A percentile compares a stretch with the other conserved stretches of the same genome.
Conservation (phyloP, 805 yeast genomes). For the Zygosaccharomyces bailii region DNA sequence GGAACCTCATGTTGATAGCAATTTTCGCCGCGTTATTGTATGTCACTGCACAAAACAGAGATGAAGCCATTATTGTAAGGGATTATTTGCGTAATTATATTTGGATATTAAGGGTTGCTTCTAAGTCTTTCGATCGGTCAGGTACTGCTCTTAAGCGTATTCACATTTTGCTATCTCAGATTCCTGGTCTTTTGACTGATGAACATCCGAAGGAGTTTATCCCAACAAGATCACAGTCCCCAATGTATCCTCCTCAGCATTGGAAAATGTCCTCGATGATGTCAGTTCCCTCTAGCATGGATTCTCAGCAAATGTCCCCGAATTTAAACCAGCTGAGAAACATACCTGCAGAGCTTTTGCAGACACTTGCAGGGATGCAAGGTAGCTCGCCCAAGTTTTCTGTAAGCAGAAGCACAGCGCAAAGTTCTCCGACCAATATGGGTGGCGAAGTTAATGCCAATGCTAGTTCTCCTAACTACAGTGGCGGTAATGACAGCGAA, state of each 20-base stretch:
- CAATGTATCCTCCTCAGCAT: constrained; percentile 17
- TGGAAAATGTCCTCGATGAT: constrained; percentile 10
- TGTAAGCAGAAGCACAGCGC: constrained; percentile 5
- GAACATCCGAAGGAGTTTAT: constrained; percentile 20
- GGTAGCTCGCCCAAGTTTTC: constrained; percentile 17
- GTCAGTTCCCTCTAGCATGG: constrained; percentile 9
- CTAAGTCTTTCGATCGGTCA: constrained; percentile 75
- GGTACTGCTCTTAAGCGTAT: constrained; percentile 68
- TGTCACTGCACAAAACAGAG: constrained; percentile 58
- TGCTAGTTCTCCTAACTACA: constrained; percentile 1
- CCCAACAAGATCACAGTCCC: constrained; percentile 26
- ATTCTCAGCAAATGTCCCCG: constrained; percentile 13
- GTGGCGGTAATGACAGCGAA: constrained; percentile 6
- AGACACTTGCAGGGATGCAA: constrained; percentile 18
- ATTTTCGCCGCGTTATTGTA: constrained; percentile 80
- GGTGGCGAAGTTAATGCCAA: constrained; percentile 1
- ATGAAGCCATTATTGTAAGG: constrained; percentile 61
- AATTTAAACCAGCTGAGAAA: constrained; percentile 20
- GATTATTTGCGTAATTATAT: constrained; percentile 73
- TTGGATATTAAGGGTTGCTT: constrained; percentile 68
- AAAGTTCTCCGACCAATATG: constrained; percentile 5
- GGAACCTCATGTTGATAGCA: constrained; percentile 78
- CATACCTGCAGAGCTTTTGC: constrained; percentile 23
- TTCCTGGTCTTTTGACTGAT: constrained; percentile 58
- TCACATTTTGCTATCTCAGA: constrained; percentile 66